Conservation (phyloP, 2,329 filamentous ascomycete genomes). For the Fusarium aywerte region DNA sequence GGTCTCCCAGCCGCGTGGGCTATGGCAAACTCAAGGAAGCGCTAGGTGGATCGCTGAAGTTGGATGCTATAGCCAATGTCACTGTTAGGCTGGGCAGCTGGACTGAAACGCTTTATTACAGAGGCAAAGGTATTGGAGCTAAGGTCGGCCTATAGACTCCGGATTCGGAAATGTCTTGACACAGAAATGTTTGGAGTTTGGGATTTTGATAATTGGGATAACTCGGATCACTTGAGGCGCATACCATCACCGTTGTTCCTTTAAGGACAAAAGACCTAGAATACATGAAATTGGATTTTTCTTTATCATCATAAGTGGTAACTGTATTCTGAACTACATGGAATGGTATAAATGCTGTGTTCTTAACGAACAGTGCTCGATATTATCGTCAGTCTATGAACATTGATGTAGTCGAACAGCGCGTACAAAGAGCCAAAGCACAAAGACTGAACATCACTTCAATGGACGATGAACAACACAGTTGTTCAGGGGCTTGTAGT, state of each 20-base stretch:
- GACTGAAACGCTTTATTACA: slow-evolving; percentile 76
- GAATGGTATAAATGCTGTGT: background rate
- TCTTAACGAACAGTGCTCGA: background rate
- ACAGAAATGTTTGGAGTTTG: slow-evolving; percentile 28
- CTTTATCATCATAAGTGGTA: background rate
- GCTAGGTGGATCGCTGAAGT: slow-evolving; percentile 79
- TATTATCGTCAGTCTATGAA: background rate
- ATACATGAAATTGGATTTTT: slow-evolving; percentile 21
- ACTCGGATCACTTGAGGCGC: background rate
- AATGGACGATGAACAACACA: no score
- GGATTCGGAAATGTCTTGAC: background rate
- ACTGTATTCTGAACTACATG: background rate
- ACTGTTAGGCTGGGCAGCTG: slow-evolving; percentile 80
- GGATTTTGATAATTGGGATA: slow-evolving; percentile 6
- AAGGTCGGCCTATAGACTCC: slow-evolving; percentile 53
- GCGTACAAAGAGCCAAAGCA: background rate
- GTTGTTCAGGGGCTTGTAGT: background rate
- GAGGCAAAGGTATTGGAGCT: slow-evolving; percentile 76
- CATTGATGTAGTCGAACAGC: background rate
- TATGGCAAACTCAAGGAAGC: slow-evolving; percentile 84
- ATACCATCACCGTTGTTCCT: background rate
- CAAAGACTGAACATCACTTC: no score
- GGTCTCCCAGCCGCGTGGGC: slow-evolving; percentile 80
- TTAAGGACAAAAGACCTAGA: slow-evolving; percentile 7
- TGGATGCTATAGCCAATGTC: slow-evolving; percentile 82